Evolutionary conservation across 345 rosid genomes (phyloP).

Genomic region (Gossypium rotundifolium): DNA sequence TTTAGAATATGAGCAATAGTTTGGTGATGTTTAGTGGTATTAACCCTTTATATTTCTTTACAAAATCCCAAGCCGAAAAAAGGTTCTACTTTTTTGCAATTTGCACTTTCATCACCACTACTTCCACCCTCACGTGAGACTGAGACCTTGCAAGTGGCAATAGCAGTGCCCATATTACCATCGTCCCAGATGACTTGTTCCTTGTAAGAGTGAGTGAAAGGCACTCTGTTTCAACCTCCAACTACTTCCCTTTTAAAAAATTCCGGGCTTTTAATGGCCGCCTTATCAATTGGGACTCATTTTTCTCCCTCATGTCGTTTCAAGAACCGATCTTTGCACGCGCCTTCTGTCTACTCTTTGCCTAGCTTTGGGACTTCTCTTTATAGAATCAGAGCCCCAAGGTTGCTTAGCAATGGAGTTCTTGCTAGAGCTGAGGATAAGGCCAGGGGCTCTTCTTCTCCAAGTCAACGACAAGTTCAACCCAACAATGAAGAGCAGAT

Average conservation of each 20-base stretch:
- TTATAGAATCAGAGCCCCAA: constrained; percentile 36
- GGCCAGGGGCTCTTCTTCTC: constrained; percentile 43
- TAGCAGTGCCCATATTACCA: not conserved
- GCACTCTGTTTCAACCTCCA: not conserved
- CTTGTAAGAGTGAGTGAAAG: not conserved
- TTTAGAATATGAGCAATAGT: no score
- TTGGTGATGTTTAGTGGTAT: no score
- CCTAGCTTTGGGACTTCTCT: constrained; percentile 29
- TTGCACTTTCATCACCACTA: not conserved
- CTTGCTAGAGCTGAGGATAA: constrained; percentile 73
- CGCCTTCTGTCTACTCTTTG: constrained; percentile 21
- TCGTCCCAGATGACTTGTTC: not conserved
- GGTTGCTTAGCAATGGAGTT: constrained; percentile 33
- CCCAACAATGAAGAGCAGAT: constrained; percentile 36
- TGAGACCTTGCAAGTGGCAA: not conserved
- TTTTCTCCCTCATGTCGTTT: constrained; percentile 26
- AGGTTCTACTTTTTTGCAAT: not conserved
- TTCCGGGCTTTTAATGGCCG: constrained; percentile 42
- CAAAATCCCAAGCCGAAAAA: not conserved
- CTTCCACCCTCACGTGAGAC: not conserved
- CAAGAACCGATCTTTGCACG: constrained; percentile 25
- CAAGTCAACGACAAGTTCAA: constrained; percentile 26
- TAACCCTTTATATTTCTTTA: no score
- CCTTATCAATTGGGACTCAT: constrained; percentile 42
- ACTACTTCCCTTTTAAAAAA: not conserved